Evolutionary conservation across 345 rosid genomes (phyloP).

Genomic region (Ceriops tagal): DNA sequence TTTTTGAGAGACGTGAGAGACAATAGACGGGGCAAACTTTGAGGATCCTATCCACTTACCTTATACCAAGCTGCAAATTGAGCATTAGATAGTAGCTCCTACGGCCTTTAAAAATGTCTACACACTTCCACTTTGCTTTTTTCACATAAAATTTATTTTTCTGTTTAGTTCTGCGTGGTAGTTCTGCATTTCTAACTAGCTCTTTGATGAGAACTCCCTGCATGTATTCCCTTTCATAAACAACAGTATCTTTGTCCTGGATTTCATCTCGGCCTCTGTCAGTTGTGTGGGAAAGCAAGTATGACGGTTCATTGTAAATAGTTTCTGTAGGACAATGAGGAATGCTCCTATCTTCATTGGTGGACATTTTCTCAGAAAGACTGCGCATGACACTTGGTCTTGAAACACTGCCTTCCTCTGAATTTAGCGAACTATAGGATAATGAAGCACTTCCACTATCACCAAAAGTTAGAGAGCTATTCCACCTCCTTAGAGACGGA

Average conservation of each 20-base stretch:
- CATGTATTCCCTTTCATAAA: constrained; percentile 83
- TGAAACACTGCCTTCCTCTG: constrained; percentile 38
- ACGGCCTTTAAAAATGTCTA: constrained; percentile 40
- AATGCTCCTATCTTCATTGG: constrained; percentile 35
- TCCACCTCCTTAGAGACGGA: constrained; percentile 58
- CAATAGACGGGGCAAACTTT: not conserved
- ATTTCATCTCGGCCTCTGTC: constrained; percentile 45
- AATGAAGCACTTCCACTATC: constrained; percentile 39
- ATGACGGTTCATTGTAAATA: constrained; percentile 30
- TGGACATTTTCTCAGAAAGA: constrained; percentile 50
- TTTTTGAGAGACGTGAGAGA: not conserved
- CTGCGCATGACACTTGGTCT: constrained; percentile 40
- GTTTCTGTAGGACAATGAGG: constrained; percentile 38
- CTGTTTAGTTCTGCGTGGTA: constrained; percentile 38
- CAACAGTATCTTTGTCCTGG: constrained; percentile 35
- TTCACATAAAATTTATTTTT: constrained; percentile 39
- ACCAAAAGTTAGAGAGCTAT: constrained; percentile 43
- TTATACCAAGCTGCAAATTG: constrained; percentile 93
- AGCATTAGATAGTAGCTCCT: constrained; percentile 71
- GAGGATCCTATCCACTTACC: constrained; percentile 40
- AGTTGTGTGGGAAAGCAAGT: constrained; percentile 29
- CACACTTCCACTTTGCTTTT: constrained; percentile 44
- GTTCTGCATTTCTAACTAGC: constrained; percentile 33
- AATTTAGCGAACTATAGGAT: constrained; percentile 42
- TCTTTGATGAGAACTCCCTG: constrained; percentile 87